Evolutionary conservation across 352 stramenopile species (phyloP), one percentile per base, ranked within the genome.

Genomic region (Pythium aquatile): DNA sequence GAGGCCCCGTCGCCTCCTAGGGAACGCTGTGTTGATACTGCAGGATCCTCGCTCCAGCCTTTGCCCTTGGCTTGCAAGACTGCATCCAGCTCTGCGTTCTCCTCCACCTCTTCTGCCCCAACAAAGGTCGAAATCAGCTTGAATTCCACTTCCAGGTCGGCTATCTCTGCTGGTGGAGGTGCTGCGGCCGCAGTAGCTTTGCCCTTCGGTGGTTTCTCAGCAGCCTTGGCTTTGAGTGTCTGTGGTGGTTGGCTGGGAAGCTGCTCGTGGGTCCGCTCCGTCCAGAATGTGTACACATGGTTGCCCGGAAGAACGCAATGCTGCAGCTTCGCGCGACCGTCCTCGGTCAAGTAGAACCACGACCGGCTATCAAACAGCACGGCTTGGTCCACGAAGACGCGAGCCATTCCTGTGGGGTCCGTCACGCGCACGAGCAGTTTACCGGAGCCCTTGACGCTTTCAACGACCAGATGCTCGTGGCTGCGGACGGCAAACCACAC

Each of bases 261-360:
- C 20, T 20, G 30, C 33, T 51, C 28, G 53, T 61, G 6, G 42
- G 72, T 53, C 28, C 75, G 59, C 55, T 87, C 72, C 32, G 86
- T 74, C 84, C 84, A 93, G 54, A 93, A 90, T 6, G 81, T 84
- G 61, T 93, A 93, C 10, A 85, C 68, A 54, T 87, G 73, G 48
- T 77, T 65, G 46, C 84, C 83, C 51, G 80, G 76, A 8, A 89
- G 49, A 9, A 81, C 20, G 7, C 67, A 75, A 9, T 81, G 72
- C 54, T 76, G 64, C 3, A 91, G 56, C 28, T 76, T 77, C 5
- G 74, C 70, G 4, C 69, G 74, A 10, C 68, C 72, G 52, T 70
- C 72, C 3, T 74, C 75, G 29, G 78, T 68, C 9, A 79, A 60
- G 32, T 88, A 88, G 46, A 89, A 92, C 14, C 70, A 82, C n/a